Conservation (phyloP, 2,329 filamentous ascomycete species). For the Aspergillus udagawae region DNA sequence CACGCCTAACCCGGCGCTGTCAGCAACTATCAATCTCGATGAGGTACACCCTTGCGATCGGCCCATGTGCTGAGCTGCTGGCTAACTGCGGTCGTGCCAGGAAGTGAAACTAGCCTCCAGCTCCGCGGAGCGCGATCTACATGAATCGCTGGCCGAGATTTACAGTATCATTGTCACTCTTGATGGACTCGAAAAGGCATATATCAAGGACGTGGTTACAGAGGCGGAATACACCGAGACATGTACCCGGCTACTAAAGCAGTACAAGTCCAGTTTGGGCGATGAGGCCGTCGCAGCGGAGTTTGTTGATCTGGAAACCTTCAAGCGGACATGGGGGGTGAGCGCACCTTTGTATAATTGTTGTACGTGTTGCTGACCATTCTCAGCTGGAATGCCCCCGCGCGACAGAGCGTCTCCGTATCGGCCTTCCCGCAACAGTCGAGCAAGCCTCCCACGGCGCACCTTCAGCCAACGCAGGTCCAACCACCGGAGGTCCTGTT, state of each 20-base stretch:
- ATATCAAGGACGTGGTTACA: constrained; percentile 88
- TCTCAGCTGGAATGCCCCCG: constrained; percentile 84
- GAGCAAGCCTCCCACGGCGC: constrained; percentile 55
- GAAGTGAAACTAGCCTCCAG: constrained; percentile 90
- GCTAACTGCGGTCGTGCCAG: constrained; percentile 43
- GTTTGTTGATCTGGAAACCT: constrained; percentile 83
- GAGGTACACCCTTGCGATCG: constrained; percentile 55
- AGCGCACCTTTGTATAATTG: constrained; percentile 30
- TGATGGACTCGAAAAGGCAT: constrained; percentile 93
- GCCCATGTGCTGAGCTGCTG: constrained; percentile 11
- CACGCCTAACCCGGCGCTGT: constrained; percentile 75
- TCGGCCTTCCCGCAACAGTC: constrained; percentile 84
- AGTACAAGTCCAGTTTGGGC: constrained; percentile 91
- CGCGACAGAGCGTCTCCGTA: constrained; percentile 85
- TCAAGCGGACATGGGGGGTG: constrained; percentile 90
- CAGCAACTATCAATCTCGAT: constrained; percentile 88
- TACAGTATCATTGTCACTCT: constrained; percentile 97
- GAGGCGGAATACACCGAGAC: constrained; percentile 95
- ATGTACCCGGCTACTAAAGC: constrained; percentile 86
- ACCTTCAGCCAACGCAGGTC: constrained; percentile 38
- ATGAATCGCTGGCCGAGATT: constrained; percentile 93
- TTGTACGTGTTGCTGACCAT: constrained; percentile 7
- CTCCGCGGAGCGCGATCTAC: constrained; percentile 82
- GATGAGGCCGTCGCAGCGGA: constrained; percentile 87
- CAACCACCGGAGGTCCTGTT: constrained; percentile 21